These are phyloP conservation scores for Chlorencoelia australis DNA, from an alignment of 2,329 filamentous ascomycete genomes.

Conservation along the genomic window DNA sequence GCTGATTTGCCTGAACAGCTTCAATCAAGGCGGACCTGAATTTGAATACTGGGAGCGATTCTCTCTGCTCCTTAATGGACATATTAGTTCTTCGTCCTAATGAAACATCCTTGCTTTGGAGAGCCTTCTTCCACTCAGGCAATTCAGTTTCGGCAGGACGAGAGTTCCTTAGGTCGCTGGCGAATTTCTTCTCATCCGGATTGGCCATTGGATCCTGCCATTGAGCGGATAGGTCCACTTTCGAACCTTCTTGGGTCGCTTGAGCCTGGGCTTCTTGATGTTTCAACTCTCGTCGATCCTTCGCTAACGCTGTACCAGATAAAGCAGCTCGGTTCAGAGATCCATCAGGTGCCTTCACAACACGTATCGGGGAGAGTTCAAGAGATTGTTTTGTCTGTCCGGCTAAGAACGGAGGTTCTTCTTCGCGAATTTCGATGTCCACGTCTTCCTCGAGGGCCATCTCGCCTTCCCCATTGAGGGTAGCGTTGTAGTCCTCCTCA, in stretches of 20 bases:
- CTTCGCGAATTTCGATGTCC: constrained; percentile 92
- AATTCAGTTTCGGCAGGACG: constrained; percentile 56
- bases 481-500: constrained; percentile 86
- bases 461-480: constrained; percentile 72
- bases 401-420: constrained; percentile 90
- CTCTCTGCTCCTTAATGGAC: constrained; percentile 91
- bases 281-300: constrained; percentile 79
- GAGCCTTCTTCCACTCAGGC: constrained; percentile 87
- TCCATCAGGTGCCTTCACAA: constrained; percentile 96
- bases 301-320: constrained; percentile 79
- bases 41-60: constrained; percentile 77
- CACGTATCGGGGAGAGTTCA: constrained; percentile 87
- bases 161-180: constrained; percentile 68
- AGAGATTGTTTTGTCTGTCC: constrained; percentile 95
- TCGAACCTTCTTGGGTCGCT: constrained; percentile 59
- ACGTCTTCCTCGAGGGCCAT: constrained; percentile 94
- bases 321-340: constrained; percentile 95
- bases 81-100: constrained; percentile 80
- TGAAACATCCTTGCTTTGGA: constrained; percentile 68
- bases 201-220: constrained; percentile 97
- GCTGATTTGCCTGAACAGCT: constrained; percentile 77
- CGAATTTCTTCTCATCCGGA: constrained; percentile 78
- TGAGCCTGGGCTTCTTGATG: constrained; percentile 80
- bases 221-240: constrained; percentile 77
- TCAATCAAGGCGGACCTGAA: constrained; percentile 83